These are phyloP conservation scores for Scopulariopsis brevicaulis DNA, from an alignment of 2,329 filamentous ascomycete genomes.

Conservation along the genomic window DNA sequence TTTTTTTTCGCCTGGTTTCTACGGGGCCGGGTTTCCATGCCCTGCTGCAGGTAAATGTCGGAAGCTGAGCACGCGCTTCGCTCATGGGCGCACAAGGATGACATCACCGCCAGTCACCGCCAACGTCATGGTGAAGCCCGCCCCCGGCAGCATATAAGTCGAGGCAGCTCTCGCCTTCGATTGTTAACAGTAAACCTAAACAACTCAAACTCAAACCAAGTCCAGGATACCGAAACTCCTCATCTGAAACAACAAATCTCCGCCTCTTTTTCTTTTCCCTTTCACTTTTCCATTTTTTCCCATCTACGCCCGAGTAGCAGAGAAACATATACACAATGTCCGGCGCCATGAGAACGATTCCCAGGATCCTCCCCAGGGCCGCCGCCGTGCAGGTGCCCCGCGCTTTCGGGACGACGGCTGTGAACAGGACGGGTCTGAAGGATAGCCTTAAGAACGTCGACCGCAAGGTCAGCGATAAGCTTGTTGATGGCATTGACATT, in stretches of 20 bases:
- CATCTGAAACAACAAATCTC: neutral
- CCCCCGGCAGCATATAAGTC: neutral
- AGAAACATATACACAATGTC: neutral
- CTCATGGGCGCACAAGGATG: neutral
- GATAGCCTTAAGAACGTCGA: conserved; percentile 49
- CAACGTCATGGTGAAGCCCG: neutral
- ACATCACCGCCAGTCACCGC: neutral
- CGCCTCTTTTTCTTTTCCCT: neutral
- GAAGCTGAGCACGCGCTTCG: neutral
- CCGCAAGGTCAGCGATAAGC: conserved; percentile 46
- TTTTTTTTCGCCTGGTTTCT: neutral
- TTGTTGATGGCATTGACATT: conserved; percentile 49
- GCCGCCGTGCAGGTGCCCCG: conserved; percentile 25
- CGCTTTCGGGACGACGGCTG: conserved; percentile 36
- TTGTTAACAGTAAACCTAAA: neutral
- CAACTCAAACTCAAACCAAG: neutral
- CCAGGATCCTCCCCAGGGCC: conserved; percentile 23
- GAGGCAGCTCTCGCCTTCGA: neutral
- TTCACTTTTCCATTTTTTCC: neutral
- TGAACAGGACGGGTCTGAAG: conserved; percentile 39
- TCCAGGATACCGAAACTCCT: neutral
- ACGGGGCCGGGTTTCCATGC: neutral
- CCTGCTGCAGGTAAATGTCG: neutral
- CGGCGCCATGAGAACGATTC: neutral
- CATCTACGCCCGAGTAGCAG: neutral